A percentile compares a stretch with the other conserved stretches of the same genome.
These are phyloP conservation scores for Xylaria telfairii DNA, from an alignment of 495 filamentous ascomycete species.

Conservation along the genomic window DNA sequence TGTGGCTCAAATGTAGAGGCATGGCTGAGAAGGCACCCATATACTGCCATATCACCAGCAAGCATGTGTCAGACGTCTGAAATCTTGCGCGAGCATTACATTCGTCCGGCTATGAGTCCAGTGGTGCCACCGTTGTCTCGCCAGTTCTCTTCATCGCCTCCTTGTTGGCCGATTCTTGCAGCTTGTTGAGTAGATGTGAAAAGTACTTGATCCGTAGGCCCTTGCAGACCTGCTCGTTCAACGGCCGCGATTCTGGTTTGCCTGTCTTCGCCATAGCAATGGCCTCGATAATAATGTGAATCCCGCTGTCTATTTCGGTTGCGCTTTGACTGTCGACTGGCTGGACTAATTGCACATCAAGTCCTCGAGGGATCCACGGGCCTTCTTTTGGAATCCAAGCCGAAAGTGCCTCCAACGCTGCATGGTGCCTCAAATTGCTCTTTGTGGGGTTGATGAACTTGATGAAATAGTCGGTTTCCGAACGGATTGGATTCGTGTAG, in stretches of 20 bases:
- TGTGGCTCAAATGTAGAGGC: neutral
- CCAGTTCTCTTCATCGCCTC: neutral
- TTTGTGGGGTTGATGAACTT: neutral
- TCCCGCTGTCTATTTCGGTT: constrained; percentile 8
- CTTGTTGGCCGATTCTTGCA: constrained; percentile 22
- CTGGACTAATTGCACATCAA: neutral
- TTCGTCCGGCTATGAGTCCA: neutral
- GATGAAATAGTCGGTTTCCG: neutral
- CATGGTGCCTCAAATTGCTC: neutral
- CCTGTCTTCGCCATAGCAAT: constrained; percentile 19
- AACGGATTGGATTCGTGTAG: neutral
- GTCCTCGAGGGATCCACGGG: neutral
- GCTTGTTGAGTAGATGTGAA: constrained; percentile 19
- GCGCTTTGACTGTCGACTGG: neutral
- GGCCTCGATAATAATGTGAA: constrained; percentile 26
- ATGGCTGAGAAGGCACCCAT: neutral
- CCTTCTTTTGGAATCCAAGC: neutral
- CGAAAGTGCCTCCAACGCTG: neutral
- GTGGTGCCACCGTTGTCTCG: neutral
- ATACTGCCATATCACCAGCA: neutral
- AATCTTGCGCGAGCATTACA: neutral
- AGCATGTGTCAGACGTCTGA: neutral
- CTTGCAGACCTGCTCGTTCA: constrained; percentile 17
- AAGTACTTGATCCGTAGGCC: constrained; percentile 23
- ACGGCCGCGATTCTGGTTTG: constrained; percentile 8